Percentiles rank a stretch among this genome's conserved stretches.
phyloP scores from a whole-genome alignment of 1,284 basidiomycete species.

The Cystobasidiaceae sp. region DNA sequence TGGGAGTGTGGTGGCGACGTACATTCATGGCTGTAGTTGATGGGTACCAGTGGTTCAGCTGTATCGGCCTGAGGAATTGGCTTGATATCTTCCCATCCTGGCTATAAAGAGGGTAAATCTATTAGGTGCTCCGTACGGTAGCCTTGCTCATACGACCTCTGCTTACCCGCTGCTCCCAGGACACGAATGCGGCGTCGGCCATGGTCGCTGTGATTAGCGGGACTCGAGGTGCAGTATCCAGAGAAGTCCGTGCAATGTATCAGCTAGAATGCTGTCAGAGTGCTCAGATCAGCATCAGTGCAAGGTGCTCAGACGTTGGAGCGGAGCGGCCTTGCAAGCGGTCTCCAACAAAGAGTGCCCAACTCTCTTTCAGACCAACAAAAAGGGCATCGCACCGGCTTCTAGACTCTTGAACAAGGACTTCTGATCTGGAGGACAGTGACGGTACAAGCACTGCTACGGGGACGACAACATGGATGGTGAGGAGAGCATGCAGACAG shows the following conservation, averaged over 20 bases:
- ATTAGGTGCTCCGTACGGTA: not conserved
- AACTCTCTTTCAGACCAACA: too few species aligned
- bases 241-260: not conserved
- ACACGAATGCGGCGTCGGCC: constrained; percentile 14
- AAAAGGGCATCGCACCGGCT: too few species aligned
- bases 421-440: too few species aligned
- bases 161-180: constrained; percentile 24
- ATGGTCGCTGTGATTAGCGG: not conserved
- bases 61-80: constrained; percentile 77
- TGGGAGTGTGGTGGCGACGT: constrained; percentile 47
- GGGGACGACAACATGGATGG: too few species aligned
- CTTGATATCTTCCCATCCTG: constrained; percentile 70
- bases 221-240: too few species aligned
- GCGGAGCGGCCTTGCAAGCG: too few species aligned
- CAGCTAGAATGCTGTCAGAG: not conserved
- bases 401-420: too few species aligned
- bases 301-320: too few species aligned
- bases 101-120: constrained; percentile 50
- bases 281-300: too few species aligned
- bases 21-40: constrained; percentile 83
- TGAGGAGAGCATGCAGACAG: not conserved
- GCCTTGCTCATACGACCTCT: not conserved
- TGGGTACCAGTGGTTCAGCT: constrained; percentile 71
- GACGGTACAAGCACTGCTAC: too few species aligned
- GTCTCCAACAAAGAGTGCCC: too few species aligned